These are phyloP conservation scores for Fusarium nanum DNA, from an alignment of 2,329 filamentous ascomycete species.

Conservation along the genomic window DNA sequence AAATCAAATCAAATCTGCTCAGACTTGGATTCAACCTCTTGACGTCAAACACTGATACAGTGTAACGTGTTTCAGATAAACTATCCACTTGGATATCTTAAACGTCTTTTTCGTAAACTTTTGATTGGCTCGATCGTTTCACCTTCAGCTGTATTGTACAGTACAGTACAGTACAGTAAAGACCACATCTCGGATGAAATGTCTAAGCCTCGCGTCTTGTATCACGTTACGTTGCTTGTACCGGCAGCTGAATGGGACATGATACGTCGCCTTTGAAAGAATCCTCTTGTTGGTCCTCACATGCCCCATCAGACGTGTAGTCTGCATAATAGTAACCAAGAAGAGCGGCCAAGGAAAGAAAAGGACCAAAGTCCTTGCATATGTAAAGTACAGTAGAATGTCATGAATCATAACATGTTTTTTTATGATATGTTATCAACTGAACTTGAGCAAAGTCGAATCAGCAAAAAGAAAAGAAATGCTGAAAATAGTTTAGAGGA, in stretches of 20 bases:
- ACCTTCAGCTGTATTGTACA: slow-evolving; percentile 9
- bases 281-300: slow-evolving; percentile 1
- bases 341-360: slow-evolving; percentile 6
- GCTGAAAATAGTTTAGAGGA: slow-evolving; percentile 12
- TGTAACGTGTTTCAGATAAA: slow-evolving; percentile 22
- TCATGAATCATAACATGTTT: slow-evolving; percentile 31
- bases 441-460: background rate
- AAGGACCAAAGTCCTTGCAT: slow-evolving; percentile 30
- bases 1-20: background rate
- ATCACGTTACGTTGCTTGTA: slow-evolving; percentile 15
- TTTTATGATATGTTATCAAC: slow-evolving; percentile 11
- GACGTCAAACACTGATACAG: slow-evolving; percentile 24
- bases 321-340: slow-evolving; percentile 1
- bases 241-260: background rate
- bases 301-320: slow-evolving; percentile 18
- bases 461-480: slow-evolving; percentile 6
- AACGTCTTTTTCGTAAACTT: slow-evolving; percentile 16
- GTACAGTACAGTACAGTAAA: slow-evolving; percentile 4
- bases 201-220: slow-evolving; percentile 33
- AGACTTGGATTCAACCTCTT: slow-evolving; percentile 7
- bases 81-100: slow-evolving; percentile 22
- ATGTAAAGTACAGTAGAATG: slow-evolving; percentile 11
- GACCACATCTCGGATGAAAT: slow-evolving; percentile 10
- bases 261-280: slow-evolving; percentile 12
- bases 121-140: slow-evolving; percentile 26